These are phyloP conservation scores for Telfairia occidentalis DNA, from an alignment of 331 rosid species.

Conservation along the genomic window DNA sequence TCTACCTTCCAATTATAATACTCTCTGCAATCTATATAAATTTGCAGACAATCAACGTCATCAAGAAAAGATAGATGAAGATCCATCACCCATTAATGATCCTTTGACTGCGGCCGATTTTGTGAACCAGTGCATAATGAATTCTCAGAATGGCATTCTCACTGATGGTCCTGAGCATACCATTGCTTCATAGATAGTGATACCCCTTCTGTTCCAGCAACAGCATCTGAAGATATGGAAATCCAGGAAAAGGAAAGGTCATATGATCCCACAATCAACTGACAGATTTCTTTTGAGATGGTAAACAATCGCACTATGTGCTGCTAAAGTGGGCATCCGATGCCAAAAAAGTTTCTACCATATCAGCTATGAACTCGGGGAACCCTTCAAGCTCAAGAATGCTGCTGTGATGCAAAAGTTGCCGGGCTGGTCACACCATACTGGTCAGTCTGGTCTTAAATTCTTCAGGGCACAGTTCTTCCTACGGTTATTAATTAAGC, in stretches of 20 bases:
- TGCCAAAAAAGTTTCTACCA: not conserved
- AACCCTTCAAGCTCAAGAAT: not conserved
- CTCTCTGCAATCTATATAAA: slow-evolving; percentile 6
- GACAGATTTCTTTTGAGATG: not conserved
- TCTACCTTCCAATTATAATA: slow-evolving; percentile 11
- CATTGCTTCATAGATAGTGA: not conserved
- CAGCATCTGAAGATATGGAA: not conserved
- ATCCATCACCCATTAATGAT: slow-evolving; percentile 18
- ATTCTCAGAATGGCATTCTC: slow-evolving; percentile 17
- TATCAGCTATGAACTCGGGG: not conserved
- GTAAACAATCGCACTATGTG: not conserved
- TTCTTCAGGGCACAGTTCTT: not conserved
- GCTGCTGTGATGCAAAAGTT: not conserved
- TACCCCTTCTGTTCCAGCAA: not conserved
- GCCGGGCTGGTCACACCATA: not conserved
- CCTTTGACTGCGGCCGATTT: slow-evolving; percentile 23
- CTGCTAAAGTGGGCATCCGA: not conserved
- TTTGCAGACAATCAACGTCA: slow-evolving; percentile 13
- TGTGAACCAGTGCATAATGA: slow-evolving; percentile 26
- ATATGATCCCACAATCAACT: not conserved
- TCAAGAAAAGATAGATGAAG: slow-evolving; percentile 30
- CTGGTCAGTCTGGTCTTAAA: not conserved
- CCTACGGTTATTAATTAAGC: not conserved
- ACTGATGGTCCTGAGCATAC: slow-evolving; percentile 12
- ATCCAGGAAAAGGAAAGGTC: not conserved